Evolutionary conservation across 1,139 yeast species (phyloP), one percentile per base, ranked within the genome.

Genomic region (Saccharomyces hybrid): DNA sequence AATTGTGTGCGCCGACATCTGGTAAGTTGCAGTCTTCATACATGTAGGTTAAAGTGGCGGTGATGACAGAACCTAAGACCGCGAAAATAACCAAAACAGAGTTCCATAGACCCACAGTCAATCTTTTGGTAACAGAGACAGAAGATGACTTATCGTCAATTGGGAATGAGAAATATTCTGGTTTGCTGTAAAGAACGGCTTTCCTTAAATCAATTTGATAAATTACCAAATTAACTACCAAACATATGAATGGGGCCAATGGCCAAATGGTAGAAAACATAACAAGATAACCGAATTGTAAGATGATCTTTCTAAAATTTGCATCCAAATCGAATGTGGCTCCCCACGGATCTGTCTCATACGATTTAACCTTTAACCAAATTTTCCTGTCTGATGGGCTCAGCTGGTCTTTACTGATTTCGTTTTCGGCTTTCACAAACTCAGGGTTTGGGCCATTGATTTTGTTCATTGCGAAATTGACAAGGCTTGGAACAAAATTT

Each of bases 241-340:
- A 67, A 14, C 85, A 82, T 29, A 85, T 76, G 4, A 87, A 61
- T 4, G 97, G 95, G 38, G 95, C 91, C 57, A 89, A 71, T 1
- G 98, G 85, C 96, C 97, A 95, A 23, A 89, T 88, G 1, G 96
- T 86, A 1, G 96, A 91, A 70, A 93, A 90, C 62, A 93, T 72
- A 47, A 83, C 78, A 55, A 91, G 74, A 70, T 83, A 90, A 23
- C 99, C 99, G 70, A 85, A 88, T 64, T 88, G 95, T n/a, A 86
- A 69, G 11, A 83, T 75, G 61, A 88, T 69, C 59, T 84, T 87
- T 65, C 88, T 80, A 67, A 83, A 85, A 62, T 88, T 96, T 47
- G 79, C 85, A 65, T 85, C 80, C 47, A 85, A 84, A 59, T 82
- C 77, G 67, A 85, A 88, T 16, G 44, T 38, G 28, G 72, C 82